Base-by-base conservation (phyloP, 176 grass and related monocot genomes). In the Carex scoparia region DNA sequence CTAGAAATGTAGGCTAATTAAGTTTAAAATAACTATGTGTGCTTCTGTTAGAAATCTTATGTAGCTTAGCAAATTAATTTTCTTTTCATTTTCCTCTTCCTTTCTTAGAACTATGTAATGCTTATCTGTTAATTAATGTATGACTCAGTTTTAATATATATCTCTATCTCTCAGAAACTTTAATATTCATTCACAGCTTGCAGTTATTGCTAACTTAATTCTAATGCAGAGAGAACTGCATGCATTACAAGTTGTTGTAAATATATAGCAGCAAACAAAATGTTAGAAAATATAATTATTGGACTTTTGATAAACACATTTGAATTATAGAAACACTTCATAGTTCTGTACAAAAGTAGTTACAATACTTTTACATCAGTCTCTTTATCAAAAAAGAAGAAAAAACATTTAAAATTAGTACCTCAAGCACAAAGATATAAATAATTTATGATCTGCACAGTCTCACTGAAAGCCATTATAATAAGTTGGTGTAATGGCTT, bases 51-150 rank as follows among this genome's bases (percentile, higher is more conserved):
- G 73, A 78, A 56, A 31, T 55, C 48, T 55, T 78, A 57, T 57
- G 28, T 78, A 78, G 19, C 74, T 78, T 78, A 57, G 12, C 15
- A 23, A 23, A 23, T 23, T 35, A 46, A 42, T 19, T 44, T 78
- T 2, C 5, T 35, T 78, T 55, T 78, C 44, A 7, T 2, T 1
- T 77, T 76, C 38, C 38, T 40, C 4, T 55, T 51, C 48, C 10
- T 77, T 71, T 42, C 13, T 69, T 78, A 78, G 73, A 78, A 56
- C 38, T 40, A 40, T 40, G 38, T 40, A 40, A 40, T 78, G 74
- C 4, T 57, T 78, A 78, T 78, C 27, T 57, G 11, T 78, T 57
- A 77, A 57, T 18, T 57, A 77, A 57, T 33, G 74, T 78, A 28
- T 33, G 13, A 57, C 12, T 78, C 14, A 32, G 57, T 35, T 57